A percentile compares a stretch with the other conserved stretches of the same genome.
Evolutionary conservation across 495 filamentous ascomycete species (phyloP).

Genomic region (Sphaerosporella brunnea): DNA sequence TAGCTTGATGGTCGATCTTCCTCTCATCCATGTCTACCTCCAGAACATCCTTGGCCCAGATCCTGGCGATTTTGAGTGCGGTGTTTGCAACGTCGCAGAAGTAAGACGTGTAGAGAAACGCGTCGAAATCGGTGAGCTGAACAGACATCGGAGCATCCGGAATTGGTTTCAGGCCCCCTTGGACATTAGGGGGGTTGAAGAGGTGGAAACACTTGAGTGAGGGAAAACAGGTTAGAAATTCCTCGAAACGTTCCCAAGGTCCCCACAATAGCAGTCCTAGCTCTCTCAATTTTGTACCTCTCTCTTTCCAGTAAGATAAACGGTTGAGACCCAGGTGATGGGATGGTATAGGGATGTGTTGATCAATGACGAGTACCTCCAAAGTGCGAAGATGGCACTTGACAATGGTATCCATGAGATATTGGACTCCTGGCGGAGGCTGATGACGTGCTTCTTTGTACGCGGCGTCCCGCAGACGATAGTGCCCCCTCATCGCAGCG

Average conservation of each 20-base stretch:
- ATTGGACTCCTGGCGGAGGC: too few species aligned
- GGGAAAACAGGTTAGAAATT: constrained; percentile 11
- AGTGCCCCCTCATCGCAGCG: not conserved
- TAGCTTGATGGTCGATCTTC: constrained; percentile 2
- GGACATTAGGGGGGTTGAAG: constrained; percentile 9
- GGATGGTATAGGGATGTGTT: constrained; percentile 10
- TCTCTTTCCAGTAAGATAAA: constrained; percentile 9
- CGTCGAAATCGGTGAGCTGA: not conserved
- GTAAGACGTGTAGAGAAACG: not conserved
- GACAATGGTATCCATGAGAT: constrained; percentile 9
- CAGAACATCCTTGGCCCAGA: constrained; percentile 11
- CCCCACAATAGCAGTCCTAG: constrained; percentile 14
- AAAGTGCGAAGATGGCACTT: constrained; percentile 13
- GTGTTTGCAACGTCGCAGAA: constrained; percentile 8
- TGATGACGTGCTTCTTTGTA: too few species aligned
- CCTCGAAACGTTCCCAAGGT: constrained; percentile 11
- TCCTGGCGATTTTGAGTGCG: constrained; percentile 9
- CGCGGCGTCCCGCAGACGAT: too few species aligned
- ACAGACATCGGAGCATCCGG: constrained; percentile 5
- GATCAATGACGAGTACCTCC: constrained; percentile 13
- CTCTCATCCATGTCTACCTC: not conserved
- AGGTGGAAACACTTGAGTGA: constrained; percentile 9
- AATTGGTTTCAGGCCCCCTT: not conserved
- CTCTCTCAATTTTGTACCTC: constrained; percentile 4
- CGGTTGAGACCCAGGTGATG: not conserved